Percentiles rank a stretch among this genome's conserved stretches.
These are phyloP conservation scores for Noccaea caerulescens DNA, from an alignment of 345 rosid species.

Conservation along the genomic window DNA sequence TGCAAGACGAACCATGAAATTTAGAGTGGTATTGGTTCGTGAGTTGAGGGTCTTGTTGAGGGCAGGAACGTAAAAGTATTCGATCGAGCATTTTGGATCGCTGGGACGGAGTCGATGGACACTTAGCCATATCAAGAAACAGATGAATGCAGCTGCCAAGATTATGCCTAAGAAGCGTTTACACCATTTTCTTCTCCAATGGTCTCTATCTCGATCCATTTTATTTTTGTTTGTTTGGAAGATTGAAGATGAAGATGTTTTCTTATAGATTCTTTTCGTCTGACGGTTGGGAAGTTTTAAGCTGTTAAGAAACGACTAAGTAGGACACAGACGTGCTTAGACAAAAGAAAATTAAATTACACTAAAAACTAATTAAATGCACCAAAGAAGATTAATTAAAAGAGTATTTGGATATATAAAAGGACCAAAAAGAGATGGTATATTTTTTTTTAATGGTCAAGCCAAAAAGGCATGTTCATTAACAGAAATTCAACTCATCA, in stretches of 20 bases:
- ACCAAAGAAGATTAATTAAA: no score
- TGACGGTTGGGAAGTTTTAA: background rate
- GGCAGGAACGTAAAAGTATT: slow-evolving; percentile 59
- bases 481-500: no score
- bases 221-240: background rate
- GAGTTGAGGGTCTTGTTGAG: slow-evolving; percentile 50
- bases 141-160: background rate
- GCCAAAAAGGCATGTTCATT: no score
- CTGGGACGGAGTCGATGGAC: background rate
- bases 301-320: no score
- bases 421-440: no score
- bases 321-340: no score
- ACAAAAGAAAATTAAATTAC: no score
- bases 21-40: slow-evolving; percentile 45
- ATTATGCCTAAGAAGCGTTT: background rate
- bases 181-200: background rate
- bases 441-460: no score
- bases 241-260: background rate
- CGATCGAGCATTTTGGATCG: slow-evolving; percentile 57
- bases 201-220: background rate
- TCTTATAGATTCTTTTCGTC: background rate
- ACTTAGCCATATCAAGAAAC: background rate
- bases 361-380: no score
- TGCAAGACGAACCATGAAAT: slow-evolving; percentile 50
- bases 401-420: no score